Evolutionary conservation across 2,329 filamentous ascomycete species (phyloP), one percentile per base, ranked within the genome.

Genomic region (Fusarium concolor): DNA sequence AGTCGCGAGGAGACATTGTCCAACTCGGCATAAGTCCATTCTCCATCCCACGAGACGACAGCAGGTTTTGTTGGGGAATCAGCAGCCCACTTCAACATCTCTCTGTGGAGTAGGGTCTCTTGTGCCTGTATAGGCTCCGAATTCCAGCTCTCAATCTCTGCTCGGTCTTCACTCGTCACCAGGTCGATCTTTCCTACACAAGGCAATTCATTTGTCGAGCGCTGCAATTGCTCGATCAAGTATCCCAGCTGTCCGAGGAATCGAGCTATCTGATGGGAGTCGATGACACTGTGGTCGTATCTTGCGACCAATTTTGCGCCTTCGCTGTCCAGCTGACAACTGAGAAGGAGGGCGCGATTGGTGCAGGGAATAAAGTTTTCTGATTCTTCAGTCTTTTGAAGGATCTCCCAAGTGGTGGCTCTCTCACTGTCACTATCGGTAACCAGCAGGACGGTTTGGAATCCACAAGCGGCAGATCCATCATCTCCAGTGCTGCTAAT

Each of bases 101-200:
- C 57, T 11, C 8, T 37, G 17, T 64, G 61, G 6, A 62, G 42
- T 2, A 64, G 41, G 0, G 39, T 54, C 2, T 29, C 8, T 11
- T 42, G 54, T 4, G 28, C 14, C 0, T 39, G 22, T 2, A 59
- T 26, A 3, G 26, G 22, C 0, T 29, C 14, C 17, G 58, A 46
- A 10, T 64, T 64, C 61, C 61, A 64, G n/a, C 2, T 38, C 10
- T 56, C 22, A 15, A 64, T 64, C 41, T 64, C 57, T 11, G 51
- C 18, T 12, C 15, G 14, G 20, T 64, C 61, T 3, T 56, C 45
- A 8, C 0, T 12, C 2, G 61, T 45, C 3, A 62, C 7, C 9
- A 52, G 11, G 12, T 45, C 5, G 2, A 58, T 10, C 1, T 28
- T 7, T 2, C 14, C 17, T 1, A 15, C 20, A 10, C 15, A 26